Base-by-base conservation (phyloP, 2,329 filamentous ascomycete species). In the Stemphylium beticola region DNA sequence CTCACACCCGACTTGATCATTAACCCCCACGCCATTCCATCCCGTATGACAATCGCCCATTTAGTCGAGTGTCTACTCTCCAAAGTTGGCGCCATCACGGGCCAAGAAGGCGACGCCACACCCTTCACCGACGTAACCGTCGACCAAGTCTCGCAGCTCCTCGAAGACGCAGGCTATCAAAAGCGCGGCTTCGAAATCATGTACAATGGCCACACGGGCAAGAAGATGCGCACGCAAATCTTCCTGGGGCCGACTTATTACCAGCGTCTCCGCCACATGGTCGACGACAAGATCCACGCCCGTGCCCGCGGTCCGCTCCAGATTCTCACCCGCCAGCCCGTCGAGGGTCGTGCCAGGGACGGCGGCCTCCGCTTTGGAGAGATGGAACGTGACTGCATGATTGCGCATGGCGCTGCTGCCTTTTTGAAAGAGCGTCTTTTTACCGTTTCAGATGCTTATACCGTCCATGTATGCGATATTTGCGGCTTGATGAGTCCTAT, bases 311-410 rank as follows among this genome's bases (percentile, higher is more conserved):
- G 96, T 32, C 95, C 95, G 0, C 91, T 96, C 18, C 95, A 99
- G 79, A 99, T 99, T 71, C 86, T 99, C 80, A 99, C 95, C 2
- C 85, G 96, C 53, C 95, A 99, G 77, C 95, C 95, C 15, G 95
- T 99, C 12, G 95, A 99, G 79, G 95, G 95, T 89, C 91, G 96
- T 86, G 95, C 95, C 3, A 84, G 96, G 78, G 96, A 99, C 75
- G 95, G 95, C 84, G 95, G 95, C 82, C 85, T 99, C 39, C 93
- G 96, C 74, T 99, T 99, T 86, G 95, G 95, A 87, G 95, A 99
- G 83, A 99, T 99, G 95, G 96, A 99, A 79, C 93, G 96, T 81
- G 96, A 99, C 86, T 99, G 95, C 77, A 99, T 99, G 95, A 99
- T 99, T 81, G 92, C 96, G n/a, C 96, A 99, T 76, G 95, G 95